Evolutionary conservation across 179 eudicot species (phyloP).

Genomic region (Pouteria campechiana): DNA sequence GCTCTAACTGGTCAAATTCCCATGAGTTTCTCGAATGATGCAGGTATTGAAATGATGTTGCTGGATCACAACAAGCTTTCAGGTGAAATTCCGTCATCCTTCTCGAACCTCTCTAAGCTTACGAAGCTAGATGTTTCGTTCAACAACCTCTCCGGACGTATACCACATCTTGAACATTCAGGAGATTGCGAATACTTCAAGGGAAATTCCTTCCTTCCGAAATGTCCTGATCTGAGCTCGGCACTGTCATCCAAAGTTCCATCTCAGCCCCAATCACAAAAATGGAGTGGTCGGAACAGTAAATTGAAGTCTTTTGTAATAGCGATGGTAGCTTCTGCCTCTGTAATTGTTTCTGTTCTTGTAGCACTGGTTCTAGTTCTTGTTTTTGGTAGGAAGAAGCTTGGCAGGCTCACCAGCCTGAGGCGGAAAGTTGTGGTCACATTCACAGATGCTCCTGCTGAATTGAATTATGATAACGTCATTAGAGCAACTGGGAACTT

Average conservation of each 20-base stretch:
- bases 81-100: slow-evolving; percentile 31
- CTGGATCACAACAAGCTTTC: slow-evolving; percentile 37
- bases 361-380: slow-evolving; percentile 21
- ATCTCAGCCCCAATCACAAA: slow-evolving; percentile 31
- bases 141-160: slow-evolving; percentile 48
- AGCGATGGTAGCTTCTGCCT: slow-evolving; percentile 32
- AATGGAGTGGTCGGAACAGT: slow-evolving; percentile 8
- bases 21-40: slow-evolving; percentile 24
- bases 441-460: slow-evolving; percentile 33
- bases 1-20: slow-evolving; percentile 33
- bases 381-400: slow-evolving; percentile 26
- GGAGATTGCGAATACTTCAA: slow-evolving; percentile 30
- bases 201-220: slow-evolving; percentile 31
- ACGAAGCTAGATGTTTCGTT: slow-evolving; percentile 31
- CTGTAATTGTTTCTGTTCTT: slow-evolving; percentile 27
- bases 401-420: slow-evolving; percentile 21
- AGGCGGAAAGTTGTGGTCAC: slow-evolving; percentile 32
- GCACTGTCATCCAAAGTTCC: slow-evolving; percentile 32
- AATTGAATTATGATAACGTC: slow-evolving; percentile 38
- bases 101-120: slow-evolving; percentile 33
- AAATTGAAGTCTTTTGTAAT: slow-evolving; percentile 32
- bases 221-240: slow-evolving; percentile 35
- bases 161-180: slow-evolving; percentile 27
- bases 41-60: slow-evolving; percentile 20
- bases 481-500: slow-evolving; percentile 45